These are phyloP conservation scores for Penicillium soppii DNA, from an alignment of 495 filamentous ascomycete genomes.

Conservation along the genomic window DNA sequence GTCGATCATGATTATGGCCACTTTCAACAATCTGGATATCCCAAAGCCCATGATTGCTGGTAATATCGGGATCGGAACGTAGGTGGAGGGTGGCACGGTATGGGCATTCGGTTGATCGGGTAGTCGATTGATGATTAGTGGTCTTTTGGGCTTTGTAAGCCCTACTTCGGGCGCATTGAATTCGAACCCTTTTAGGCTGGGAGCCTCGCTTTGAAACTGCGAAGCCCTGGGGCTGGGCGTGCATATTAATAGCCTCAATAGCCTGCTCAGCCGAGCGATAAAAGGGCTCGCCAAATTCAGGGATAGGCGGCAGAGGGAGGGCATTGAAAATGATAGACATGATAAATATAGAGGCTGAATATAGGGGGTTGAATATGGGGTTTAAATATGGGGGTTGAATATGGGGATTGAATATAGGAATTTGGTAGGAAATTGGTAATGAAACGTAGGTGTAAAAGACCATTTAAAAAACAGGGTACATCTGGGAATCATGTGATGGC, in stretches of 20 bases:
- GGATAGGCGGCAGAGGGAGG: not conserved
- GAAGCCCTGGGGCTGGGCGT: not conserved
- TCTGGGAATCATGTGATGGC: too few species aligned
- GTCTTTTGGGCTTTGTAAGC: not conserved
- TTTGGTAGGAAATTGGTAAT: too few species aligned
- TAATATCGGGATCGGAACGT: constrained; percentile 1
- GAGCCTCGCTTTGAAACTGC: not conserved
- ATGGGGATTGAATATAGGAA: too few species aligned
- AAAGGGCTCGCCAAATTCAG: not conserved
- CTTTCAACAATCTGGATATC: not conserved
- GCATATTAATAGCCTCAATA: not conserved
- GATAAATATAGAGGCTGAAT: not conserved
- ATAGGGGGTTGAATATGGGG: too few species aligned
- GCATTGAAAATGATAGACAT: not conserved
- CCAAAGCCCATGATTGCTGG: not conserved
- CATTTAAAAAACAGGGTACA: too few species aligned
- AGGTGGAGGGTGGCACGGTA: not conserved
- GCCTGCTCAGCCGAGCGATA: not conserved
- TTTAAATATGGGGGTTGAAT: not conserved
- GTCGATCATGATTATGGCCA: not conserved
- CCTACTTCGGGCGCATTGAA: not conserved
- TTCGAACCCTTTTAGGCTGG: not conserved
- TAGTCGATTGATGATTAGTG: not conserved
- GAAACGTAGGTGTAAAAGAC: too few species aligned
- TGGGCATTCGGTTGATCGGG: not conserved